A percentile compares a stretch with the other conserved stretches of the same genome.
These are phyloP conservation scores for Trametes sanguinea DNA, from an alignment of 768 basidiomycete species.

Conservation along the genomic window DNA sequence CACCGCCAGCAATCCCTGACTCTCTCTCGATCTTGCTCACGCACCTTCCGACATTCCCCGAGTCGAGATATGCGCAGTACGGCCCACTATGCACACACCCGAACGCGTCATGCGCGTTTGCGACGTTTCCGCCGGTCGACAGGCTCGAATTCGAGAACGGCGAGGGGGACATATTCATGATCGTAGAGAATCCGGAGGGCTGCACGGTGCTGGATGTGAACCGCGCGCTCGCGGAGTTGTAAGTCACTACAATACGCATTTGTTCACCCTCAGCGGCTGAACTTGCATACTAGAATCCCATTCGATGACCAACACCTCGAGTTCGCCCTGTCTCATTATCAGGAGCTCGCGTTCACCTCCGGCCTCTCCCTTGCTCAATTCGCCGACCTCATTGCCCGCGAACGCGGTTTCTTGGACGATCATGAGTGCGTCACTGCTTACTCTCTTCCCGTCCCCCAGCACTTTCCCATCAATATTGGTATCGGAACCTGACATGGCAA, in stretches of 20 bases:
- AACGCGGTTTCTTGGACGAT: constrained; percentile 28
- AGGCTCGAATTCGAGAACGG: constrained; percentile 26
- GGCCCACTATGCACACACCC: constrained; percentile 30
- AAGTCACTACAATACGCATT: not conserved
- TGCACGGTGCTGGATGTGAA: constrained; percentile 31
- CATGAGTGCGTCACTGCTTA: constrained; percentile 28
- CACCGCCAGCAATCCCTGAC: constrained; percentile 21
- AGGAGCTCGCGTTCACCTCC: constrained; percentile 25
- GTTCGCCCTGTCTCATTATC: constrained; percentile 26
- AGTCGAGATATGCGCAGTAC: constrained; percentile 27
- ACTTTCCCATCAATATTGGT: too few species aligned
- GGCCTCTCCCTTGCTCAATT: constrained; percentile 5
- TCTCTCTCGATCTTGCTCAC: constrained; percentile 27
- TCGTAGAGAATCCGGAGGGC: constrained; percentile 29
- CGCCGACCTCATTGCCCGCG: constrained; percentile 17
- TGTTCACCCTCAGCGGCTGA: not conserved
- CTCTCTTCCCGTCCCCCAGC: too few species aligned
- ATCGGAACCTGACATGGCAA: too few species aligned
- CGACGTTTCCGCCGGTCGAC: constrained; percentile 29
- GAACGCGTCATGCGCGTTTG: constrained; percentile 31
- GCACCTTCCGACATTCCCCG: constrained; percentile 30
- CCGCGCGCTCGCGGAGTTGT: constrained; percentile 27
- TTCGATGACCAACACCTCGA: constrained; percentile 21
- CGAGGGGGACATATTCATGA: constrained; percentile 21
- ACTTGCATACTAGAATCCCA: constrained; percentile 16